Base-by-base conservation (phyloP, 768 basidiomycete genomes). In the Mycena belliarum region DNA sequence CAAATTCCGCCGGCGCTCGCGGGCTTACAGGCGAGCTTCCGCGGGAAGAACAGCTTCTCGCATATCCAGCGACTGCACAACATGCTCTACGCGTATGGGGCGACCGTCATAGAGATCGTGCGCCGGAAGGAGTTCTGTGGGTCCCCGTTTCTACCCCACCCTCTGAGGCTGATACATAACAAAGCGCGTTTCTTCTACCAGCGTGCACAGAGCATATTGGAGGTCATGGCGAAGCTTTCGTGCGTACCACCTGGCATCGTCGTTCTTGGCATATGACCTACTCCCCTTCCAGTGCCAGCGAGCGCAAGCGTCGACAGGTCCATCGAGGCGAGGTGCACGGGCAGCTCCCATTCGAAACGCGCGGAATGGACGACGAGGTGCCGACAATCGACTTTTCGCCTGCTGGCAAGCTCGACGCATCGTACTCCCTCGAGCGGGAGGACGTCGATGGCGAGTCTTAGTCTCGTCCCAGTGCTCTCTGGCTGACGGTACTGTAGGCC, bases 81-180 rank as follows among this genome's bases (percentile, higher is more conserved):
- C 53, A 91, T 98, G 84, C 71, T 95, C 1, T 95, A 93, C 67
- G 93, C 92, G 0, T 98, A 98, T 70, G 90, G 91, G 0, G 91
- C 92, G 1, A 93, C 94, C 0, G 82, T 97, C 10, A 81, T 95
- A 18, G 96, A 98, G 72, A 86, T 98, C 28, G 91, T 95, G 2
- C 80, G 96, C 56, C 79, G 96, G 52, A 92, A 92, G 65, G 93
- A 96, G 68, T 97, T 96, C 70, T 79, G 93, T 89, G 59, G 70
- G 86, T 71, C 52, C 24, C 15, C 12, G n/a, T 29, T 8, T 40
- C 15, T 14, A 16, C 4, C 16, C 35, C 6, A 50, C 24, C 38
- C 24, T 52, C 24, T 18, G 35, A 40, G n/a, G 23, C 49, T 41
- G 12, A 20, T 43, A 33, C 44, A 40, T 3, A 1, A 5, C 41